Evolutionary conservation across 23 red algal genomes (phyloP).

Genomic region (Gracilaria gracilis): DNA sequence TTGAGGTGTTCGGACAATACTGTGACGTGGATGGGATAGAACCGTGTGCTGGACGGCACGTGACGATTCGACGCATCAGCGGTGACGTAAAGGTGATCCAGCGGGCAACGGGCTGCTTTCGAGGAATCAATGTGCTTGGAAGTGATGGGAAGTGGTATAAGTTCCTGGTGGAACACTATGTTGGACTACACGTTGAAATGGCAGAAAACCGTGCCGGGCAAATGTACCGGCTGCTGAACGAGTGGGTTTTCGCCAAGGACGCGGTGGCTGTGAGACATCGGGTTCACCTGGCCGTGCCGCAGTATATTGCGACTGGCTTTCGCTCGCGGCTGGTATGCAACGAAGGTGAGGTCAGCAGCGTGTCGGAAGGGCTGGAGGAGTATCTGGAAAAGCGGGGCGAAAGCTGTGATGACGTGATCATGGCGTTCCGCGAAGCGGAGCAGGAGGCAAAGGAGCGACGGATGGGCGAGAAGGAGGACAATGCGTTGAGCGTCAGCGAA

Average conservation of each 20-base stretch:
- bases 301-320: constrained; percentile 67
- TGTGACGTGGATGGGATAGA: constrained; percentile 62
- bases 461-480: constrained; percentile 27
- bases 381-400: constrained; percentile 47
- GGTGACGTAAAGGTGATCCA: constrained; percentile 76
- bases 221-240: constrained; percentile 72
- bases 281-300: constrained; percentile 41
- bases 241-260: constrained; percentile 67
- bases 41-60: constrained; percentile 54
- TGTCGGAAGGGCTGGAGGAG: constrained; percentile 80
- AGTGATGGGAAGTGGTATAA: constrained; percentile 76
- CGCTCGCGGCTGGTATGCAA: constrained; percentile 81
- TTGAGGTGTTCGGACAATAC: constrained; percentile 93
- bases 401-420: constrained; percentile 77
- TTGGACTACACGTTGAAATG: constrained; percentile 69
- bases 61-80: constrained; percentile 80
- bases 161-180: constrained; percentile 87
- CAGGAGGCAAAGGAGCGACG: constrained; percentile 24
- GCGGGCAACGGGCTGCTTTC: constrained; percentile 37
- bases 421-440: constrained; percentile 73
- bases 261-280: constrained; percentile 68
- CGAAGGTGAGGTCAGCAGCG: constrained; percentile 26
- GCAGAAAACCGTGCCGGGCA: constrained; percentile 85
- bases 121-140: constrained; percentile 77
- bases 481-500: constrained; percentile 32